Base-by-base conservation (phyloP, 1,284 basidiomycete species). In the Malassezia caprae region DNA sequence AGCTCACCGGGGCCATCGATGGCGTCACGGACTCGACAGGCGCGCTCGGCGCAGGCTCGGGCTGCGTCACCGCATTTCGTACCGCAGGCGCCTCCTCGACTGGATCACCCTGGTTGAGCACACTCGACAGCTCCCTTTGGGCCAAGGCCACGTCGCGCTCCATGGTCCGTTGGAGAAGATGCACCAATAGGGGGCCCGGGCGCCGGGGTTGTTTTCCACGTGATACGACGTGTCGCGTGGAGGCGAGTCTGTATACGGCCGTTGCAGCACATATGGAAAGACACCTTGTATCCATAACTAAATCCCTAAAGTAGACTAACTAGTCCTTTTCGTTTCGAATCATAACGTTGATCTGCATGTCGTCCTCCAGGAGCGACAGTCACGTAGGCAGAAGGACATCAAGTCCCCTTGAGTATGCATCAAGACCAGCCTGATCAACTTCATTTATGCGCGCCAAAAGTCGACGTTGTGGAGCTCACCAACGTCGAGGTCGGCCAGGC, bases 381-480 rank as follows among this genome's bases (percentile, higher is more conserved):
- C 28, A 30, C 28, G 28, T 30, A 30, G 32, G 2, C 32, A 35
- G 32, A n/a, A 7, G n/a, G 32, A 35, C 17, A 17, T 3, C 32
- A 6, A 5, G 13, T 15, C 17, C 32, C 11, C 32, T n/a, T n/a
- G 32, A n/a, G 8, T 30, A n/a, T 5, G 32, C 32, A 35, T 35
- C 17, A 35, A 17, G 32, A 17, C 32, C 32, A 35, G 32, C 32
- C 32, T 35, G 17, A 35, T 35, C 13, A 30, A 30, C 15, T 34
- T 19, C 2, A 19, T 39, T 39, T 56, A 61, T 31, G 61, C 23
- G 30, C 53, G 58, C 50, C 61, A 64, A 56, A 60, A 61, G 32
- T 63, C 50, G 23, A 68, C 56, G 2, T 63, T 37, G 43, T 69
- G 37, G 23, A 72, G 63, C 23, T 37, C 26, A 62, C 70, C 30